Conservation (phyloP, 129 eudicot genomes). For the Mikania micrantha region DNA sequence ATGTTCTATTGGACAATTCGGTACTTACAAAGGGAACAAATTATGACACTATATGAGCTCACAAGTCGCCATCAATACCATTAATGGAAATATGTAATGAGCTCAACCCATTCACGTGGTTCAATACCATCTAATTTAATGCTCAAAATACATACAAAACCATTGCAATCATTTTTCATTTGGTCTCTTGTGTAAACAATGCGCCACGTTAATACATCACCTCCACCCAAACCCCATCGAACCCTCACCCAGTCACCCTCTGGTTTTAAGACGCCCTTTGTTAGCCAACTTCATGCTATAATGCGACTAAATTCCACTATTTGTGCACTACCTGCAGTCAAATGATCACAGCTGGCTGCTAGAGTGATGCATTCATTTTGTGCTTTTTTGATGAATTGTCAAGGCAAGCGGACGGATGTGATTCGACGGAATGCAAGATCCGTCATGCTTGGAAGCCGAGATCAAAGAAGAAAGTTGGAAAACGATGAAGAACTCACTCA, state of each 20-base stretch:
- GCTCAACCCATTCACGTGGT: no score
- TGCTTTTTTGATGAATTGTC: conserved; percentile 18
- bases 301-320: neutral
- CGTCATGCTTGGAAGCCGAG: neutral
- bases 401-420: conserved; percentile 31
- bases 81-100: no score
- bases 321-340: neutral
- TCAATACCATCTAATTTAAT: conserved; percentile 19
- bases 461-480: conserved; percentile 1
- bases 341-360: neutral
- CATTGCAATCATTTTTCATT: conserved; percentile 16
- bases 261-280: neutral
- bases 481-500: conserved; percentile 14
- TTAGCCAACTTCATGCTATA: conserved; percentile 14
- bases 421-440: conserved; percentile 7
- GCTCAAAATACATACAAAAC: conserved; percentile 25
- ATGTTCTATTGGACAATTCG: neutral
- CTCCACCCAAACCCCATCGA: conserved; percentile 22
- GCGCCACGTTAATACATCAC: conserved; percentile 15
- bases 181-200: neutral
- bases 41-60: no score
- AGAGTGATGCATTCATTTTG: conserved; percentile 19
- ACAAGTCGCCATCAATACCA: no score
- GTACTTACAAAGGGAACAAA: neutral
- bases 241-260: conserved; percentile 11